phyloP scores from a whole-genome alignment of 1,284 basidiomycete genomes.

The Hemileia vastatrix region DNA sequence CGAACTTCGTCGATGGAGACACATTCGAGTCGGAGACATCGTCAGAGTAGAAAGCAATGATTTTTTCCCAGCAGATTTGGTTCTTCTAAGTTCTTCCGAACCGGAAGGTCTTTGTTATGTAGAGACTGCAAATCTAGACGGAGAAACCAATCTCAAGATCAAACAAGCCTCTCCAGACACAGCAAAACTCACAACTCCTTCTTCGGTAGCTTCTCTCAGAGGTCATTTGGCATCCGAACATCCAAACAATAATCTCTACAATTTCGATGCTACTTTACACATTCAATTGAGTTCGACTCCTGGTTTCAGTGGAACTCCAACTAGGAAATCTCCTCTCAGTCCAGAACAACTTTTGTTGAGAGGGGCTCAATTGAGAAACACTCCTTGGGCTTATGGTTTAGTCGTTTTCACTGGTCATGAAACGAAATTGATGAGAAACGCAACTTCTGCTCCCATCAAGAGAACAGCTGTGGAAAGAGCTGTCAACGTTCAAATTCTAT shows the following conservation, averaged over 20 bases:
- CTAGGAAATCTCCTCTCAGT: slow-evolving; percentile 75
- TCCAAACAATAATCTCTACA: slow-evolving; percentile 94
- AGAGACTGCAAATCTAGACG: slow-evolving; percentile 93
- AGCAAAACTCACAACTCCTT: slow-evolving; percentile 63
- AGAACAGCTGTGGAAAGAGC: slow-evolving; percentile 89
- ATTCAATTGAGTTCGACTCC: slow-evolving; percentile 40
- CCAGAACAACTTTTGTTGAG: slow-evolving; percentile 89
- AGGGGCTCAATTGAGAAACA: slow-evolving; percentile 90
- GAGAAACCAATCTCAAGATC: slow-evolving; percentile 99
- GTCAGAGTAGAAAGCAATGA: slow-evolving; percentile 81
- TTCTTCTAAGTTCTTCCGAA: slow-evolving; percentile 79
- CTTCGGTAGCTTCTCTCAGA: slow-evolving; percentile 60
- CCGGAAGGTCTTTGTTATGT: slow-evolving; percentile 96
- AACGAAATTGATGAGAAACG: slow-evolving; percentile 90
- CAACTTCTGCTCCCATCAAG: slow-evolving; percentile 89
- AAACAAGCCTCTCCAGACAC: slow-evolving; percentile 87
- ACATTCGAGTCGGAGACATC: slow-evolving; percentile 81
- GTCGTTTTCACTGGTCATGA: slow-evolving; percentile 94
- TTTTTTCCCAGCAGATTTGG: slow-evolving; percentile 90
- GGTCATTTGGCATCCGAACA: slow-evolving; percentile 86
- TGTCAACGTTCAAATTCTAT: slow-evolving; percentile 91
- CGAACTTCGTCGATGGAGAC: slow-evolving; percentile 69
- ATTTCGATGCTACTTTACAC: slow-evolving; percentile 62
- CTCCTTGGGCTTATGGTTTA: slow-evolving; percentile 88
- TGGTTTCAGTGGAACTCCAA: slow-evolving; percentile 46